Evolutionary conservation across 306 rosid genomes (phyloP), one percentile per base, ranked within the genome.

Genomic region (Senna siamea): DNA sequence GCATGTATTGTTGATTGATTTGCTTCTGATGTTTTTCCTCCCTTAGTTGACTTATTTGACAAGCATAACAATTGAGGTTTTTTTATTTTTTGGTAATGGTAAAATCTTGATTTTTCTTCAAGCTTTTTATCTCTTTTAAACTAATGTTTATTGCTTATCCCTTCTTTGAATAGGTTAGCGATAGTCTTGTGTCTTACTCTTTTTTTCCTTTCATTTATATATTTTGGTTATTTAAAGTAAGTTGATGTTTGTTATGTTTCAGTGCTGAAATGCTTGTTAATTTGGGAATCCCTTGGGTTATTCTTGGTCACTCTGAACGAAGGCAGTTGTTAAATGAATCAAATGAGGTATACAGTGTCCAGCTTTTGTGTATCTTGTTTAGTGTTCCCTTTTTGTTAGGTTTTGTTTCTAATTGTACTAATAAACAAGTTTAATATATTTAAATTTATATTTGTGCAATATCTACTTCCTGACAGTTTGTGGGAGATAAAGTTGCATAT

Each of bases 201-300:
- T 44, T 4, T 19, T 19, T 19, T 52, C 19, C 2, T 52, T 7
- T 2, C 0, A 3, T 18, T 51, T 18, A 18, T n/a, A 4, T 5
- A 37, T 18, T 51, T 51, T 18, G 53, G 18, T 51, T 51, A 19
- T 52, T 9, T 18, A 52, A 8, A 17, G 13, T 8, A 2, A 52
- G 5, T 19, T 19, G 41, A 58, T 77, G 43, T 53, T 35, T 61
- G 26, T 57, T 71, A 20, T 17, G 6, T 70, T 22, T 58, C 78
- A 90, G 97, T 66, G 97, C 97, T 50, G 97, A 90, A 73, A 90
- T 90, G 85, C 97, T 90, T 17, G 87, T 85, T 54, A 87, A 85
- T 79, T 83, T 90, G 75, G 86, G 62, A 59, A 72, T 90, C 78
- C 93, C 93, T 0, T 88, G 92, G 92, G 97, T 90, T 54, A 88